Conservation (phyloP, 345 rosid species). For the Eutrema japonicum region DNA sequence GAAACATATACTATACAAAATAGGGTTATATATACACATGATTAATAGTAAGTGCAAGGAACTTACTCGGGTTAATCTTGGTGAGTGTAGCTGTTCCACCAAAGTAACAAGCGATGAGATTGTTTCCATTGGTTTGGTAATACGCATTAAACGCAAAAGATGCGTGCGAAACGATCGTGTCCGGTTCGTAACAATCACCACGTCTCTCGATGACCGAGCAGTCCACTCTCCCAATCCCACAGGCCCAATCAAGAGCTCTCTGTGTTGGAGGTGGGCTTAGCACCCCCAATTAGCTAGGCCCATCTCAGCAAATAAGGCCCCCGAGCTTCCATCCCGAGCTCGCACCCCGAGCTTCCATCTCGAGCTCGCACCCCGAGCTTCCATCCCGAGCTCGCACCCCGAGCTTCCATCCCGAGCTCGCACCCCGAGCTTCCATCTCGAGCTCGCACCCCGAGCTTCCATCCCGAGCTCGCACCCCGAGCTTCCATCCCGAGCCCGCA, state of each 20-base stretch:
- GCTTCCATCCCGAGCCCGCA: too few relatives aligned
- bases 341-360: too few relatives aligned
- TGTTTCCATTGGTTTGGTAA: slow-evolving; percentile 78
- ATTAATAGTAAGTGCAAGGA: not conserved
- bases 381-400: too few relatives aligned
- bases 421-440: too few relatives aligned
- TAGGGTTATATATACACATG: not conserved
- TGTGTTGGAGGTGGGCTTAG: too few relatives aligned
- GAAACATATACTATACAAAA: not conserved
- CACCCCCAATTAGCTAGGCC: too few relatives aligned
- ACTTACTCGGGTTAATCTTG: slow-evolving; percentile 75
- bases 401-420: too few relatives aligned
- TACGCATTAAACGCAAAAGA: slow-evolving; percentile 85
- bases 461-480: too few relatives aligned
- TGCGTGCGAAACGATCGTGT: slow-evolving; percentile 79
- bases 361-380: too few relatives aligned
- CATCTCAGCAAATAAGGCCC: too few relatives aligned
- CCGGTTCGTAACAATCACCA: slow-evolving; percentile 77
- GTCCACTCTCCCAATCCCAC: slow-evolving; percentile 84
- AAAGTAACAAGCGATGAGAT: slow-evolving; percentile 84
- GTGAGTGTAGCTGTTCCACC: slow-evolving; percentile 76
- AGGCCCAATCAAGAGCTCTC: slow-evolving; percentile 94
- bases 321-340: too few relatives aligned
- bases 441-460: too few relatives aligned
- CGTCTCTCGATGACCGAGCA: slow-evolving; percentile 67